Percentiles rank a stretch among this genome's conserved stretches.
These are phyloP conservation scores for Mycena leptocephala DNA, from an alignment of 768 basidiomycete species.

Conservation along the genomic window DNA sequence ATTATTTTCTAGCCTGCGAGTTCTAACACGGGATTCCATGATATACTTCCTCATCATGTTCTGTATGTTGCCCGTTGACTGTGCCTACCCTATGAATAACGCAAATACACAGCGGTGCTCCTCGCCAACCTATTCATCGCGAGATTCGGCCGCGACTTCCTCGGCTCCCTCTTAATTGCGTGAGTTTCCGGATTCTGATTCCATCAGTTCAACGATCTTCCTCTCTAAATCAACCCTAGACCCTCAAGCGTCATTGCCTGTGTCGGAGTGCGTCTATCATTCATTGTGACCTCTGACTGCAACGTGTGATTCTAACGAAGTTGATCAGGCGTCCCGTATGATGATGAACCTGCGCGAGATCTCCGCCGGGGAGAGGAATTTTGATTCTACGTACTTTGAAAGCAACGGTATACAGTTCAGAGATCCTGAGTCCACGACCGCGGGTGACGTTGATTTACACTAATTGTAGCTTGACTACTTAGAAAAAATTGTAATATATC, in stretches of 20 bases:
- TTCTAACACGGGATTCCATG: slow-evolving; percentile 44
- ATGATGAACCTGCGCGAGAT: slow-evolving; percentile 44
- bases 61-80: slow-evolving; percentile 22
- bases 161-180: slow-evolving; percentile 41
- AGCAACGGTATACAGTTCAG: neutral
- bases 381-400: neutral
- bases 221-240: neutral
- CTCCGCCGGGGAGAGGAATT: neutral
- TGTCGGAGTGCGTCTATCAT: slow-evolving; percentile 21
- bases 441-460: neutral
- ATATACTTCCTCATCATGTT: slow-evolving; percentile 42
- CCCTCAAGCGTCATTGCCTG: slow-evolving; percentile 39
- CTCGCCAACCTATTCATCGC: slow-evolving; percentile 40
- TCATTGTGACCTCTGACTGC: too few relatives aligned
- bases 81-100: neutral
- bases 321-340: slow-evolving; percentile 42
- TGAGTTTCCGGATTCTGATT: slow-evolving; percentile 15
- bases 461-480: too few relatives aligned
- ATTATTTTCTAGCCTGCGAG: slow-evolving; percentile 1
- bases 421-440: neutral
- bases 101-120: slow-evolving; percentile 28
- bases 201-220: neutral
- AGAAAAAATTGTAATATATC: too few relatives aligned
- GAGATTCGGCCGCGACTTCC: slow-evolving; percentile 36
- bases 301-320: neutral